These are phyloP conservation scores for Copromyces sp. DNA, from an alignment of 495 filamentous ascomycete species.

Conservation along the genomic window DNA sequence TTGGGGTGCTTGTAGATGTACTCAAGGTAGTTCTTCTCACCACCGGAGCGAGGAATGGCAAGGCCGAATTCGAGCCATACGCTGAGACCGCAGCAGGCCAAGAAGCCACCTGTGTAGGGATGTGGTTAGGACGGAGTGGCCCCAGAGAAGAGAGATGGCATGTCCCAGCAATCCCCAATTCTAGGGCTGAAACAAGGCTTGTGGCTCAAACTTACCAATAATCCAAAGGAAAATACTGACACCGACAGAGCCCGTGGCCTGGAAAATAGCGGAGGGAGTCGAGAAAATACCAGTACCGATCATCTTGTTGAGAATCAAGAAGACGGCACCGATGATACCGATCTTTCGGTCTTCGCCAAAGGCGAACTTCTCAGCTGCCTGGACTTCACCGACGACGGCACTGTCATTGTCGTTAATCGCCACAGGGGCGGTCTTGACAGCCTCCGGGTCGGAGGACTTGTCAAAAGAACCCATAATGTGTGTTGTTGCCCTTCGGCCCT, in stretches of 20 bases:
- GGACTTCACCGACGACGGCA: constrained; percentile 13
- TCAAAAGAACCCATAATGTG: constrained; percentile 10
- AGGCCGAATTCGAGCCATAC: constrained; percentile 35
- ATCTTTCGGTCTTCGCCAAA: constrained; percentile 40
- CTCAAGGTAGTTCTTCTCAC: constrained; percentile 54
- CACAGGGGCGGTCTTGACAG: not conserved
- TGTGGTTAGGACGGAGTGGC: constrained; percentile 3
- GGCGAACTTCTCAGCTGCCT: constrained; percentile 31
- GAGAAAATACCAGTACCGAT: constrained; percentile 47
- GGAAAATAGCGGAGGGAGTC: constrained; percentile 39
- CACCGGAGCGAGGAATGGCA: constrained; percentile 40
- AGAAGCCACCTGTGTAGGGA: constrained; percentile 14
- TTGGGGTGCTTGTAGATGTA: constrained; percentile 50
- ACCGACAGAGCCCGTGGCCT: constrained; percentile 37
- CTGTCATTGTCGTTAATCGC: constrained; percentile 3
- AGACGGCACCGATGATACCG: constrained; percentile 41
- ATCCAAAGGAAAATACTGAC: constrained; percentile 29
- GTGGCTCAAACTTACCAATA: constrained; percentile 10
- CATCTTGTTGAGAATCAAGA: constrained; percentile 47
- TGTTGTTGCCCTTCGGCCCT: not conserved
- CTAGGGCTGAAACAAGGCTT: not conserved
- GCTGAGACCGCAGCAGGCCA: constrained; percentile 21
- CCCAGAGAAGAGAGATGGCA: not conserved
- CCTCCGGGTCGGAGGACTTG: constrained; percentile 6
- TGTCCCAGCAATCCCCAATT: not conserved